Base-by-base conservation (phyloP, 164 flowering plant species). In the Buxus sempervirens region DNA sequence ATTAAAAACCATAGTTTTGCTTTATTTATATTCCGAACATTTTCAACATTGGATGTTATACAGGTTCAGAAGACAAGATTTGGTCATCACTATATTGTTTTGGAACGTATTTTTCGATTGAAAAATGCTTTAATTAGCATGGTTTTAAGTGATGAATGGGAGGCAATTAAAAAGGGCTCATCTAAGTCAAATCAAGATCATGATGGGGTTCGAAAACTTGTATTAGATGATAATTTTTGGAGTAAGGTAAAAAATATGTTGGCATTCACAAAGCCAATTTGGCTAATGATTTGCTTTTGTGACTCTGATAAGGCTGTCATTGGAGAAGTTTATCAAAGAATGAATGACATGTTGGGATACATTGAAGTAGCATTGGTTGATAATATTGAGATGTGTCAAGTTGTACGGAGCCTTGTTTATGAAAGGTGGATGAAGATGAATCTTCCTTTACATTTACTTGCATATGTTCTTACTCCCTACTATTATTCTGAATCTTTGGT, bases 241-340 rank as follows among this genome's bases (percentile, higher is more conserved):
- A 26, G 49, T 1, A 54, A 62, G 9, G 70, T 55, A 1, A 51
- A 65, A n/a, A 42, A 28, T 51, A n/a, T 74, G 0, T 25, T 74
- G 20, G 53, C 42, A 32, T 65, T 75, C 9, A 65, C 49, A 10
- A 69, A n/a, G n/a, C n/a, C n/a, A n/a, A n/a, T n/a, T 41, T 41
- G 45, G 45, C 8, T 12, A 41, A 41, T 41, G 45, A 41, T 41
- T 41, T 12, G 12, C 45, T 41, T 41, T 41, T 41, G n/a, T n/a
- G n/a, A n/a, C n/a, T n/a, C n/a, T 0, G 68, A 74, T 28, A 64
- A 66, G 25, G 36, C 62, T 42, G 26, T 42, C 9, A 71, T 71
- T 59, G 75, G 77, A 1, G 71, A 78, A 65, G 58, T 66, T 41
- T 72, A 78, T 60, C 71, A 69, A 9, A 62, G 61, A 45, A 73